phyloP scores from a whole-genome alignment of 768 basidiomycete genomes.

The Cubamyces lactineus region DNA sequence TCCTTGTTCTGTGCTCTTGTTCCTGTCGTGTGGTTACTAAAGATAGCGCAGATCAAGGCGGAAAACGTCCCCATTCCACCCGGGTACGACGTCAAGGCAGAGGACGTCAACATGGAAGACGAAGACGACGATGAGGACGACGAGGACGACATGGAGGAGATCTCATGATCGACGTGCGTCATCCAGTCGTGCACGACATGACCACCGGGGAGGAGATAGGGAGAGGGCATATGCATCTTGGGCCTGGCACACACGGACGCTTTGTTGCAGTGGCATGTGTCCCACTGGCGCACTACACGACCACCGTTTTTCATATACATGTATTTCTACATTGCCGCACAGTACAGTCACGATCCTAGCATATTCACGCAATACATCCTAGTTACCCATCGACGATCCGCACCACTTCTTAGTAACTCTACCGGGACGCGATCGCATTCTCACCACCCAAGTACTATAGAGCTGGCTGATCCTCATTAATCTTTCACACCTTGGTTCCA shows the following conservation, averaged over 20 bases:
- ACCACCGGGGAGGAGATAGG: neutral
- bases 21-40: constrained; percentile 1
- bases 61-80: constrained; percentile 35
- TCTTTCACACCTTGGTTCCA: neutral
- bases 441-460: too few relatives aligned
- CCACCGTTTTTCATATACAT: neutral
- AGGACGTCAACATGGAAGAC: constrained; percentile 42
- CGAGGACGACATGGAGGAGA: constrained; percentile 74
- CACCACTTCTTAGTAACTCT: too few relatives aligned
- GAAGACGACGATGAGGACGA: constrained; percentile 54
- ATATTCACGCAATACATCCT: constrained; percentile 5
- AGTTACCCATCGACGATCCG: neutral
- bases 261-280: neutral
- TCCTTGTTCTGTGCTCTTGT: neutral
- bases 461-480: neutral
- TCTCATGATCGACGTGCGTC: constrained; percentile 45
- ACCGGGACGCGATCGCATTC: too few relatives aligned
- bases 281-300: neutral
- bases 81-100: constrained; percentile 26
- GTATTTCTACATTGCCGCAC: constrained; percentile 20
- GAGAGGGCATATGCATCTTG: neutral
- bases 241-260: constrained; percentile 5
- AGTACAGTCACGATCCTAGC: constrained; percentile 11
- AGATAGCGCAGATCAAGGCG: constrained; percentile 34
- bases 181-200: too few relatives aligned